Evolutionary conservation across 2,329 filamentous ascomycete genomes (phyloP).

Genomic region (Coleophoma crateriformis): DNA sequence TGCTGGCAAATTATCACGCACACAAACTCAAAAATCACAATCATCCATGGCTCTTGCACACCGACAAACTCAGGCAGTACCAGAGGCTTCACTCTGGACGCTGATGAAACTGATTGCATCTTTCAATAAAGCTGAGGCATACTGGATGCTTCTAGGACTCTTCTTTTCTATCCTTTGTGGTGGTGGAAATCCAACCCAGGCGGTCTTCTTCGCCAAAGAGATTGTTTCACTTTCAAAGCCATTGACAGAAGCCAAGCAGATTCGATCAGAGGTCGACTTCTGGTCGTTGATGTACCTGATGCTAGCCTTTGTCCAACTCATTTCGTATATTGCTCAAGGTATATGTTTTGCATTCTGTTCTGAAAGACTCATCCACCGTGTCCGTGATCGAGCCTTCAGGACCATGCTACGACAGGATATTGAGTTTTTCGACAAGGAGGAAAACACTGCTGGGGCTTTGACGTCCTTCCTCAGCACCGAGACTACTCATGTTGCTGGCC

Average conservation of each 20-base stretch:
- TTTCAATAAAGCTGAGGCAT: slow-evolving; percentile 72
- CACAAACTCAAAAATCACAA: slow-evolving; percentile 49
- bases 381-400: slow-evolving; percentile 77
- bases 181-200: slow-evolving; percentile 69
- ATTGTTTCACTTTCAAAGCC: slow-evolving; percentile 62
- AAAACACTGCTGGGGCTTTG: slow-evolving; percentile 83
- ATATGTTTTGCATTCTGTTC: slow-evolving; percentile 77
- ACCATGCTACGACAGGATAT: slow-evolving; percentile 91
- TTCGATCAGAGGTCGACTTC: slow-evolving; percentile 71
- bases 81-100: slow-evolving; percentile 66
- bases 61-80: slow-evolving; percentile 40
- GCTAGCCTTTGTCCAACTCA: slow-evolving; percentile 68
- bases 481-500: slow-evolving; percentile 80
- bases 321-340: slow-evolving; percentile 65
- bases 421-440: slow-evolving; percentile 81
- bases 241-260: slow-evolving; percentile 38
- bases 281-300: slow-evolving; percentile 89
- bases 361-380: slow-evolving; percentile 78
- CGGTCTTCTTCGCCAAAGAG: slow-evolving; percentile 85
- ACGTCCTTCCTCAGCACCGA: slow-evolving; percentile 87
- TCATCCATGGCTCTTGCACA: slow-evolving; percentile 68
- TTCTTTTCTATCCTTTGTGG: slow-evolving; percentile 72
- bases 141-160: slow-evolving; percentile 67
- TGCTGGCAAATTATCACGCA: slow-evolving; percentile 49
- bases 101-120: slow-evolving; percentile 73